Evolutionary conservation across 2,329 filamentous ascomycete genomes (phyloP).

Genomic region (Lachnellula subtilissima): DNA sequence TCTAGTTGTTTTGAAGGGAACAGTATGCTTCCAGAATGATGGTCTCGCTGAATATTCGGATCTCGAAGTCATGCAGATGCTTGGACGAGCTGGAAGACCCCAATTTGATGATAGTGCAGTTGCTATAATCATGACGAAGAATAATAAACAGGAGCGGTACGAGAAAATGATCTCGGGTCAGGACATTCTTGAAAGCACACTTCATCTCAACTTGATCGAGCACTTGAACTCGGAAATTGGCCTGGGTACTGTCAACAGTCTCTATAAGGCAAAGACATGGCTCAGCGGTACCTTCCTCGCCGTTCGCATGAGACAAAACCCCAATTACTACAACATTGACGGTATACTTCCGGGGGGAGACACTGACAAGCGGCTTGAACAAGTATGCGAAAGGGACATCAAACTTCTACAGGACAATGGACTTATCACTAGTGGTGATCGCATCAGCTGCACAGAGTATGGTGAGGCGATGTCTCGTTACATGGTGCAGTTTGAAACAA

Average conservation of each 20-base stretch:
- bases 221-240: conserved; percentile 82
- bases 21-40: conserved; percentile 58
- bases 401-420: conserved; percentile 55
- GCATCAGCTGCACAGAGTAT: conserved; percentile 62
- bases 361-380: conserved; percentile 60
- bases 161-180: conserved; percentile 69
- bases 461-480: conserved; percentile 80
- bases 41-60: conserved; percentile 69
- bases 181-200: conserved; percentile 69
- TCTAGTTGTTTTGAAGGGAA: conserved; percentile 79
- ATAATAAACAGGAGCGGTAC: conserved; percentile 60
- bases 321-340: conserved; percentile 63
- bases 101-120: conserved; percentile 75
- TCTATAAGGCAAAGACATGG: conserved; percentile 66
- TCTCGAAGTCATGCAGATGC: conserved; percentile 86
- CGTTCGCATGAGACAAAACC: conserved; percentile 67
- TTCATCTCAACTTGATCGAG: conserved; percentile 76
- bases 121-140: conserved; percentile 73
- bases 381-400: conserved; percentile 68
- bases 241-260: conserved; percentile 63
- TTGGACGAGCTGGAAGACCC: conserved; percentile 75
- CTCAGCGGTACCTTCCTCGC: conserved; percentile 73
- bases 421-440: conserved; percentile 47
- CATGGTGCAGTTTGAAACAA: conserved; percentile 74
- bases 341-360: conserved; percentile 44